Evolutionary conservation across 2,329 filamentous ascomycete genomes (phyloP), one percentile per base, ranked within the genome.

Genomic region (Purpureocillium takamizusanense): DNA sequence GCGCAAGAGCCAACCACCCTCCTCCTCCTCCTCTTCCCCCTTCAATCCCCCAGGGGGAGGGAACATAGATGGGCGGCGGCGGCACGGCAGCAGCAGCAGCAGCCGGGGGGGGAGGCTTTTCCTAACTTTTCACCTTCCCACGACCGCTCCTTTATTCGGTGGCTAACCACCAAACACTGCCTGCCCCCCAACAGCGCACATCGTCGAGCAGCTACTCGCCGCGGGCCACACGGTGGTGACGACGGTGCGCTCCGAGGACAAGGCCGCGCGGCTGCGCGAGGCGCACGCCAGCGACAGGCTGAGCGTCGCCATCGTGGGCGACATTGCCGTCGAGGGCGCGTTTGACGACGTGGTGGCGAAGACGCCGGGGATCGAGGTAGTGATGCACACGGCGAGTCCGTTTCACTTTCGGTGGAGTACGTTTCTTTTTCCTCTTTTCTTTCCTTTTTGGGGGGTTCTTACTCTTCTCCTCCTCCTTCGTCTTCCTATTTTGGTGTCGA

Each of bases 241-340:
- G 29, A 78, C 74, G 1, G 72, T 77, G 38, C 69, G 74, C 33
- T 67, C 64, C 33, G 64, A 75, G 44, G 62, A 66, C 34, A 77
- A 78, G 52, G 73, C 73, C 14, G 47, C 62, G 33, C 65, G 64
- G 47, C 70, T 78, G 44, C 66, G 66, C 34, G 59, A 62, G 37
- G 21, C 6, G 6, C 21, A 25, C 21, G 67, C 71, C 9, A 65
- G 75, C 52, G 61, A 68, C 12, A 61, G 63, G 25, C 68, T 79
- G 14, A 51, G 60, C 25, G 62, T 72, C 11, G 63, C 57, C 39
- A 78, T 92, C 48, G 86, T 94, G 17, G 76, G 81, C 14, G 86
- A 94, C 54, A 84, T 94, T 48, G 83, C 85, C 4, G 60, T 78
- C 51, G 71, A 78, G 32, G 71, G 72, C 39, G 86, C 87, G 41